Evolutionary conservation across 2,329 filamentous ascomycete genomes (phyloP), one percentile per base, ranked within the genome.

Genomic region (Apiospora marii): DNA sequence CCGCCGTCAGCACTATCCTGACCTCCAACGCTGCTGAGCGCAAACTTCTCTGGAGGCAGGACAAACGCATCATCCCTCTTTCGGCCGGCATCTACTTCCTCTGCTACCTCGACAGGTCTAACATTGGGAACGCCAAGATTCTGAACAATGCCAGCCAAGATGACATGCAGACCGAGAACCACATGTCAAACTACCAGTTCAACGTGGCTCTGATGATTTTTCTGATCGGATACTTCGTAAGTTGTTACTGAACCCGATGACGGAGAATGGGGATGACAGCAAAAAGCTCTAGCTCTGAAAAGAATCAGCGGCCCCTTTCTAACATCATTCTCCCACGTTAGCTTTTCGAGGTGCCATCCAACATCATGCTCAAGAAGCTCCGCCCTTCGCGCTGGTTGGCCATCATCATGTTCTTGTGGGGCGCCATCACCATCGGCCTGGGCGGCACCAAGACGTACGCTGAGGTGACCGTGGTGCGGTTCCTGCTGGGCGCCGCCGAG

Each of bases 401-500:
- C 0, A 88, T 92, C 75, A 90, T 94, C 75, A 91, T 93, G 80
- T 84, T 90, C 41, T 83, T 86, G 24, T 94, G 92, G 91, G 92
- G 91, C 8, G 86, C 89, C 70, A 86, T 93, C 71, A 92, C 92
- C 34, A 91, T 92, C 13, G 86, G 90, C 70, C 90, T 92, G 1
- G 93, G 92, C 0, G 84, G 91, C 7, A 87, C 88, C 2, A 86
- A 89, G 27, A 89, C 81, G 76, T 93, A 90, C 77, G 86, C 82
- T 3, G 87, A 87, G 2, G 84, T 95, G n/a, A 87, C 92, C 1
- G 91, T 86, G 8, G 90, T 92, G 74, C 89, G 93, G 7, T 86
- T 94, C 37, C 80, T 94, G 12, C 85, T 95, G 0, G 93, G 93
- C 5, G 84, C 89, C 6, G 89, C 92, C 58, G 93, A 95, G 82